Conservation (phyloP, 495 filamentous ascomycete species). For the Neurospora sp. region DNA sequence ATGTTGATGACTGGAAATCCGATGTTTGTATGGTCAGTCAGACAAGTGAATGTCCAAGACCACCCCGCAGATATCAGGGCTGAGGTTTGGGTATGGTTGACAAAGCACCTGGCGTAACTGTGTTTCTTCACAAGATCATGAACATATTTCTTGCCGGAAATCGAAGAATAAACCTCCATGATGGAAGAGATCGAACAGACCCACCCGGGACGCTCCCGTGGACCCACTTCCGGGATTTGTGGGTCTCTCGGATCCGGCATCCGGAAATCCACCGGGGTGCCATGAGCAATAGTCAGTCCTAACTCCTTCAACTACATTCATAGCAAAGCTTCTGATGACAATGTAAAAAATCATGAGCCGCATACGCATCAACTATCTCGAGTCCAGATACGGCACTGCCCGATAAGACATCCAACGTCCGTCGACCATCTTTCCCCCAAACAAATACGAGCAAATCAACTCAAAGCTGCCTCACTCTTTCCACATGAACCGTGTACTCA, state of each 20-base stretch:
- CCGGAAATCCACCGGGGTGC: not conserved
- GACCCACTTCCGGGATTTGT: not conserved
- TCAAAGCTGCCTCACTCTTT: not conserved
- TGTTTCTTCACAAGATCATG: not conserved
- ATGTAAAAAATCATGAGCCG: not conserved
- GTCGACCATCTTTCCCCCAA: not conserved
- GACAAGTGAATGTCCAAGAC: not conserved
- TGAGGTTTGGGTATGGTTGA: not conserved
- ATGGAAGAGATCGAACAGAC: not conserved
- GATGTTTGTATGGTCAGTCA: not conserved
- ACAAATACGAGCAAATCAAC: not conserved
- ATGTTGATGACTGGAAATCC: not conserved
- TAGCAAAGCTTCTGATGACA: not conserved
- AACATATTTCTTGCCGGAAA: not conserved
- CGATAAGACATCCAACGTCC: too few species aligned
- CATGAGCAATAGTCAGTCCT: not conserved
- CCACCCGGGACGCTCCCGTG: not conserved
- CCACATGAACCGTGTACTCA: not conserved
- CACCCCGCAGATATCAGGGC: not conserved
- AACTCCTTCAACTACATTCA: not conserved
- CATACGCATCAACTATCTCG: not conserved
- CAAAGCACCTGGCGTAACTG: not conserved
- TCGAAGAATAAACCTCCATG: not conserved
- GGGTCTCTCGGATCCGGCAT: not conserved
- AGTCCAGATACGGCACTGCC: not conserved